phyloP scores from a whole-genome alignment of 352 stramenopile genomes.

The Phytophthora crassamura region DNA sequence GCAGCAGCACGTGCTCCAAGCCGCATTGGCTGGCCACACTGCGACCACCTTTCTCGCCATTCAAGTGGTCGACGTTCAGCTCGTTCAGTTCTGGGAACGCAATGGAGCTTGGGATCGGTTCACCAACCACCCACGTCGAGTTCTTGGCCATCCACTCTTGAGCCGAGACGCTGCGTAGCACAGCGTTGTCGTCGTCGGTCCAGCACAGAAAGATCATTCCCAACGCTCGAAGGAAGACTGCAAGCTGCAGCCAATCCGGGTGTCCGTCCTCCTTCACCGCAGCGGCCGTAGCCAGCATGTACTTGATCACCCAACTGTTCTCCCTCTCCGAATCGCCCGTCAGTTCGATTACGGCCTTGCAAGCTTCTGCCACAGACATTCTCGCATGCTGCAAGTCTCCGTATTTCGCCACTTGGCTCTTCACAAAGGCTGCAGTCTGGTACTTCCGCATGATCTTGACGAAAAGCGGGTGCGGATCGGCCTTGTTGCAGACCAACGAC shows the following conservation, averaged over 20 bases:
- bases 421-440: slow-evolving; percentile 65
- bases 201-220: slow-evolving; percentile 83
- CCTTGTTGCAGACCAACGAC: slow-evolving; percentile 80
- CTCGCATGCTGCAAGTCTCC: slow-evolving; percentile 54
- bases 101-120: slow-evolving; percentile 64
- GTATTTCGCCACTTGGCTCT: slow-evolving; percentile 54
- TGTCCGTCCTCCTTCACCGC: slow-evolving; percentile 71
- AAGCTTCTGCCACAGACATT: slow-evolving; percentile 68
- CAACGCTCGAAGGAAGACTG: slow-evolving; percentile 73
- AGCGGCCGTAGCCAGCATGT: slow-evolving; percentile 73
- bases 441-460: slow-evolving; percentile 81
- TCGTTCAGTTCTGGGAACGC: slow-evolving; percentile 67
- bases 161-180: slow-evolving; percentile 71
- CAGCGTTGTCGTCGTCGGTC: slow-evolving; percentile 71
- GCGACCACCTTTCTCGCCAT: slow-evolving; percentile 20
- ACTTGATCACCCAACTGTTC: slow-evolving; percentile 70
- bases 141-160: slow-evolving; percentile 74
- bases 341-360: slow-evolving; percentile 62
- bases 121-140: slow-evolving; percentile 72
- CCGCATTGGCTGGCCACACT: slow-evolving; percentile 22
- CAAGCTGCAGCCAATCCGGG: slow-evolving; percentile 84
- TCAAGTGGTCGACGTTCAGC: slow-evolving; percentile 68
- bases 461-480: slow-evolving; percentile 53
- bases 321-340: slow-evolving; percentile 55
- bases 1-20: slow-evolving; percentile 56